Evolutionary conservation across 495 filamentous ascomycete species (phyloP).

Genomic region (Parachaetomium inaequale): DNA sequence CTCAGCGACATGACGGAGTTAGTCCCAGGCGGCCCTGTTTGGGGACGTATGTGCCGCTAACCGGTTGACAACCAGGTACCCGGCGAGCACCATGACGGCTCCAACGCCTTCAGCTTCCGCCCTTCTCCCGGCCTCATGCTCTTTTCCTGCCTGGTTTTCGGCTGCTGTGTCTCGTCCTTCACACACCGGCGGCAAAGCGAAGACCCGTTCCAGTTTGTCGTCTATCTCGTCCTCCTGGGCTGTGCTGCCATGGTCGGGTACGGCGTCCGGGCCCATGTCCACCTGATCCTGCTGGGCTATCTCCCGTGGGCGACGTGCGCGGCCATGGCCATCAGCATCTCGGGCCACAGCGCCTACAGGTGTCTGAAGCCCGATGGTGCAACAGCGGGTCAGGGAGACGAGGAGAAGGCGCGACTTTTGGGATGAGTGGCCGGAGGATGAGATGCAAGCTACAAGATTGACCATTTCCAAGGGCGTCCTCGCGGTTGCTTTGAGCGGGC

Average conservation of each 20-base stretch:
- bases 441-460: no score
- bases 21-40: not conserved
- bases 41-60: slow-evolving; percentile 9
- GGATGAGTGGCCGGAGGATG: slow-evolving; percentile 7
- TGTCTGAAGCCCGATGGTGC: not conserved
- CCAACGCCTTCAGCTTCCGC: slow-evolving; percentile 25
- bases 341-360: slow-evolving; percentile 21
- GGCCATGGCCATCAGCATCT: slow-evolving; percentile 41
- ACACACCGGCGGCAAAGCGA: slow-evolving; percentile 38
- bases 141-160: slow-evolving; percentile 42
- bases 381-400: slow-evolving; percentile 1
- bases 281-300: slow-evolving; percentile 43
- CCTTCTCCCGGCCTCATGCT: slow-evolving; percentile 42
- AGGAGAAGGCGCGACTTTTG: slow-evolving; percentile 20
- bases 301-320: slow-evolving; percentile 42
- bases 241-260: slow-evolving; percentile 34
- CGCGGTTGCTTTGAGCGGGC: no score
- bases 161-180: slow-evolving; percentile 47
- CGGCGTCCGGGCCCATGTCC: slow-evolving; percentile 28
- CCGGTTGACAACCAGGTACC: slow-evolving; percentile 3
- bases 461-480: no score
- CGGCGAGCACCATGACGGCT: not conserved
- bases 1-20: slow-evolving; percentile 5
- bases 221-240: slow-evolving; percentile 36
- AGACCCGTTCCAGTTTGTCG: slow-evolving; percentile 38